These are phyloP conservation scores for Mimosa pudica DNA, from an alignment of 306 rosid species.

Conservation along the genomic window DNA sequence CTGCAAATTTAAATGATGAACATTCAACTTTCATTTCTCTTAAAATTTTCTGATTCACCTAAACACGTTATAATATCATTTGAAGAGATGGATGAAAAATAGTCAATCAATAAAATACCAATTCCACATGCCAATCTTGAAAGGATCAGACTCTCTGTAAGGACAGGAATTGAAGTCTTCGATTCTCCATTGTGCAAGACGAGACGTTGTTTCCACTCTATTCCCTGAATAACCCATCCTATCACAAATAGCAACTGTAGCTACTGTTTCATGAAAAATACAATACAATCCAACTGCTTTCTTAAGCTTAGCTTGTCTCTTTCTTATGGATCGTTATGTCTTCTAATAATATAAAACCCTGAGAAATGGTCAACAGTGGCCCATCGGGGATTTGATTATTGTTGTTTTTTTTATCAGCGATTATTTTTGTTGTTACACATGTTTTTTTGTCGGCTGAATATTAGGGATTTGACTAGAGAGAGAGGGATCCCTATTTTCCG, in stretches of 20 bases:
- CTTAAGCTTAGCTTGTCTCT: constrained; percentile 79
- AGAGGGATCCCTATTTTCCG: no score
- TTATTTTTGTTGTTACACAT: no score
- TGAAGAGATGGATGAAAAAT: background rate
- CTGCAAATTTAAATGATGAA: constrained; percentile 47
- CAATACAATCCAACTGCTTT: constrained; percentile 92
- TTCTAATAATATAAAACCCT: background rate
- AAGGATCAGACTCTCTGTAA: constrained; percentile 92
- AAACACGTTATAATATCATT: constrained; percentile 8
- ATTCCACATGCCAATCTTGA: constrained; percentile 93
- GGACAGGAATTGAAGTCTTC: constrained; percentile 83
- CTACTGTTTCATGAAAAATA: constrained; percentile 85
- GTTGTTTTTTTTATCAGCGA: no score
- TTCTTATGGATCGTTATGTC: background rate
- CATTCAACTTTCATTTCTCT: background rate
- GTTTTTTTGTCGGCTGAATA: background rate
- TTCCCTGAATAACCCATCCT: constrained; percentile 92
- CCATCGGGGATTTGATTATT: background rate
- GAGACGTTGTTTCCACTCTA: constrained; percentile 81
- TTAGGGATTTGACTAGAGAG: background rate
- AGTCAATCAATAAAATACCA: constrained; percentile 48
- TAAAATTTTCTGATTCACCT: constrained; percentile 9
- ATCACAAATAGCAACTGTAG: constrained; percentile 63
- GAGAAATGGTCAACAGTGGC: background rate
- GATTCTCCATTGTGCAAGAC: constrained; percentile 98